A percentile compares a stretch with the other conserved stretches of the same genome.
phyloP scores from a whole-genome alignment of 2,329 filamentous ascomycete genomes.

The Aspergillus sp. region DNA sequence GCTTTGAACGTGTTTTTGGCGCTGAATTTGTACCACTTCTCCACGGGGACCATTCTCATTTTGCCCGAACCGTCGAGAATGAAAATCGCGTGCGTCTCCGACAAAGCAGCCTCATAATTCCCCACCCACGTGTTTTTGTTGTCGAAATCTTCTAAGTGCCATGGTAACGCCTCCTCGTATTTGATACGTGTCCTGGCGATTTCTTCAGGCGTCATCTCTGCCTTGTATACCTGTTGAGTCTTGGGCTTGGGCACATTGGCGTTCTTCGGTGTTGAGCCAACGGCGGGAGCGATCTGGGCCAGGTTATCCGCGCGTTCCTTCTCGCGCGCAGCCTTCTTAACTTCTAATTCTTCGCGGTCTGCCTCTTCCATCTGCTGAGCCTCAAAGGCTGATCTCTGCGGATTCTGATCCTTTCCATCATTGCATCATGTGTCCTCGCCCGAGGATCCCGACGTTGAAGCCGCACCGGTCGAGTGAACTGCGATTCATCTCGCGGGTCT shows the following conservation, averaged over 20 bases:
- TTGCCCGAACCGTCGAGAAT: conserved; percentile 60
- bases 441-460: conserved; percentile 82
- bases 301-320: conserved; percentile 78
- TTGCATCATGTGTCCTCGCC: conserved; percentile 49
- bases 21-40: conserved; percentile 78
- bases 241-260: conserved; percentile 63
- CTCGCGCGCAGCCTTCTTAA: conserved; percentile 65
- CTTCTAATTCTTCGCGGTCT: conserved; percentile 52
- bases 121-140: conserved; percentile 92
- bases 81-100: conserved; percentile 70
- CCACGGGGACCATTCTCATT: conserved; percentile 81
- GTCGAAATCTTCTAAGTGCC: conserved; percentile 95
- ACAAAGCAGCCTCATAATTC: conserved; percentile 80
- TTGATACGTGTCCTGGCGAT: conserved; percentile 56
- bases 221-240: conserved; percentile 73
- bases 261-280: conserved; percentile 60
- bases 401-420: conserved; percentile 34
- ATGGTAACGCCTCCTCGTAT: conserved; percentile 91
- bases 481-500: conserved; percentile 64
- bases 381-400: conserved; percentile 30
- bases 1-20: conserved; percentile 57
- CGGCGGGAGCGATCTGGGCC: conserved; percentile 84
- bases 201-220: conserved; percentile 68
- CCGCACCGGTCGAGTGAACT: conserved; percentile 81
- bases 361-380: conserved; percentile 55